Conservation (phyloP, 2,329 filamentous ascomycete genomes). For the Fusarium aywerte region DNA sequence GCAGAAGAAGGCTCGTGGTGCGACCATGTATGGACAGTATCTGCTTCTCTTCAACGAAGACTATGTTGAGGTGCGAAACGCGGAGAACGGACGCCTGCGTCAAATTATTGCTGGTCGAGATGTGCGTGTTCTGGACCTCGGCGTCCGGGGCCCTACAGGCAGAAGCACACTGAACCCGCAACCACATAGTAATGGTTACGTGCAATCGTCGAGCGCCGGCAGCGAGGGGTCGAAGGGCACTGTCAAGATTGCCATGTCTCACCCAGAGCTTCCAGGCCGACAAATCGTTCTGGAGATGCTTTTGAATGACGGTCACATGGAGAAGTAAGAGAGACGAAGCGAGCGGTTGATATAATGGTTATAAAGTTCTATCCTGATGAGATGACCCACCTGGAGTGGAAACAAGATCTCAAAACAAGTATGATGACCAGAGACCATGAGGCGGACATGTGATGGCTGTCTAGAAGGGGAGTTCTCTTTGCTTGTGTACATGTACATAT, state of each 20-base stretch:
- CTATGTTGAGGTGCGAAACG: conserved; percentile 96
- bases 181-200: conserved; percentile 50
- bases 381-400: conserved; percentile 10
- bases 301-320: conserved; percentile 84
- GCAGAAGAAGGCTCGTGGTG: conserved; percentile 78
- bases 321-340: conserved; percentile 49
- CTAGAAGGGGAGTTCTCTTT: conserved; percentile 11
- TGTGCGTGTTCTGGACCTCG: conserved; percentile 90
- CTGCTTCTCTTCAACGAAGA: conserved; percentile 94
- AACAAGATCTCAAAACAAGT: conserved; percentile 4
- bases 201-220: conserved; percentile 49
- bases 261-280: conserved; percentile 84
- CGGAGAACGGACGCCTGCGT: conserved; percentile 90
- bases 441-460: conserved; percentile 1
- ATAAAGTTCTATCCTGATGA: conserved; percentile 13
- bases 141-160: conserved; percentile 71
- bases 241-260: conserved; percentile 94
- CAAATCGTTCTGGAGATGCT: conserved; percentile 94
- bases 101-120: conserved; percentile 95
- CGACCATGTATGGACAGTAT: conserved; percentile 91
- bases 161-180: conserved; percentile 54
- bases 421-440: conserved; percentile 6
- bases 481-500: conserved; percentile 39
- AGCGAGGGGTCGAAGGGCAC: conserved; percentile 72
- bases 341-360: conserved; percentile 9